Evolutionary conservation across 1,139 yeast genomes (phyloP), one percentile per base, ranked within the genome.

Genomic region (Geotrichum restrictum): DNA sequence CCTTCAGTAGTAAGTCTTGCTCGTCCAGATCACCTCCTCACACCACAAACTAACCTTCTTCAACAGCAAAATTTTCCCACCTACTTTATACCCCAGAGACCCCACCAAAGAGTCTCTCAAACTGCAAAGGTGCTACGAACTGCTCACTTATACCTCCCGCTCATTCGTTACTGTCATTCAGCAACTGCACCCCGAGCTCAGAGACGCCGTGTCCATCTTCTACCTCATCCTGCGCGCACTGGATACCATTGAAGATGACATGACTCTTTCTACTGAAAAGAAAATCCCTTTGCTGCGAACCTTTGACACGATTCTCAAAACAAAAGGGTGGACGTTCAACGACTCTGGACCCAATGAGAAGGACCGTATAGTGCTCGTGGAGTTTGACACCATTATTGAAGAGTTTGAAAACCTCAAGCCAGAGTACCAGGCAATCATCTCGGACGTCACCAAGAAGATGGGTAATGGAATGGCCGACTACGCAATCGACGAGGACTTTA

Each of bases 381-480:
- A 87, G 61, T 91, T 91, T 66, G 84, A 85, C 60, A 65, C 67
- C 33, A 78, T 94, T 43, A 74, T 91, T 63, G 64, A 71, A 8
- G 95, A 88, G 66, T 89, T 76, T 69, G 89, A 85, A 65, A 75
- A 75, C 57, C 76, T 93, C 63, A 82, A 83, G 64, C 82, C 88
- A 2, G 82, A 77, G 57, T 91, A 88, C 68, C 94, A 85, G 70
- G 85, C 78, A 52, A 84, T 91, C 41, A 81, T 93, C 61, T 78
- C 77, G 61, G 88, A 85, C 57, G 87, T 88, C 62, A 82, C 96
- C 49, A 64, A 74, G 52, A 77, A 83, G 67, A 93, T 93, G 98
- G 98, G 98, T 52, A 83, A 87, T 60, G 98, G 98, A 54, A 93
- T 93, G 99, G 98, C 98, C 31, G 93, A 88, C 64, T 93, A 91